A percentile compares a stretch with the other conserved stretches of the same genome.
These are phyloP conservation scores for Aspergillus sp. DNA, from an alignment of 2,329 filamentous ascomycete genomes.

Conservation along the genomic window DNA sequence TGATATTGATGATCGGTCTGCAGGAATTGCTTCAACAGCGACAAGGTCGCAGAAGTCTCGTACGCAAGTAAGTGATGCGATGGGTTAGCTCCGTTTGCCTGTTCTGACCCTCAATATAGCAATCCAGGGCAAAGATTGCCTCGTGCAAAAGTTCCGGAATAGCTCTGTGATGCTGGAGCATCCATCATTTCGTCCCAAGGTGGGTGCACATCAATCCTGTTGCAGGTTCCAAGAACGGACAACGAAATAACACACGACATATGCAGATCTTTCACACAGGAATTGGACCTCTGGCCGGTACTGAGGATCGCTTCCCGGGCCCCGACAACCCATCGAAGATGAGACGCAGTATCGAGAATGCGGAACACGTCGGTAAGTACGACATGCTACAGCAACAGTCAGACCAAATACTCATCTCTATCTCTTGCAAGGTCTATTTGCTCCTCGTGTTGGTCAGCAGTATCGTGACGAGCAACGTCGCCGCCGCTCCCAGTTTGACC, in stretches of 20 bases:
- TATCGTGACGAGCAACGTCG: conserved; percentile 73
- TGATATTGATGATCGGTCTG: conserved; percentile 9
- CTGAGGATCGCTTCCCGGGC: conserved; percentile 71
- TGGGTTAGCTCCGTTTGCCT: conserved; percentile 18
- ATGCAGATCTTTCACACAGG: conserved; percentile 54
- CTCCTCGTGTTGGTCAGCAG: conserved; percentile 71
- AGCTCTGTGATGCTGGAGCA: conserved; percentile 92
- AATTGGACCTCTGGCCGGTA: conserved; percentile 56
- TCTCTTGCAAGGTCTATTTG: conserved; percentile 56
- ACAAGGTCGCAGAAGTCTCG: conserved; percentile 85
- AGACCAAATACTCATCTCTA: neutral
- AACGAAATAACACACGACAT: conserved; percentile 11
- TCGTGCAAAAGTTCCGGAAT: conserved; percentile 94
- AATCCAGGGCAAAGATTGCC: conserved; percentile 86
- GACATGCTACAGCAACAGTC: neutral
- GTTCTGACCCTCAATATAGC: conserved; percentile 48
- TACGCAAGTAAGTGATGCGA: conserved; percentile 73
- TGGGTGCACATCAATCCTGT: conserved; percentile 35
- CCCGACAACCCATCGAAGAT: conserved; percentile 86
- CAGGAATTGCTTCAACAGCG: conserved; percentile 77
- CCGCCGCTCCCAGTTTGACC: conserved; percentile 74
- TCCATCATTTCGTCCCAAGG: conserved; percentile 78
- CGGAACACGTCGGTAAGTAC: conserved; percentile 72
- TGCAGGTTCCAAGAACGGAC: neutral
- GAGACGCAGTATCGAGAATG: conserved; percentile 82